phyloP scores from a whole-genome alignment of 2,329 filamentous ascomycete species.

The Exophiala alcalophila region DNA sequence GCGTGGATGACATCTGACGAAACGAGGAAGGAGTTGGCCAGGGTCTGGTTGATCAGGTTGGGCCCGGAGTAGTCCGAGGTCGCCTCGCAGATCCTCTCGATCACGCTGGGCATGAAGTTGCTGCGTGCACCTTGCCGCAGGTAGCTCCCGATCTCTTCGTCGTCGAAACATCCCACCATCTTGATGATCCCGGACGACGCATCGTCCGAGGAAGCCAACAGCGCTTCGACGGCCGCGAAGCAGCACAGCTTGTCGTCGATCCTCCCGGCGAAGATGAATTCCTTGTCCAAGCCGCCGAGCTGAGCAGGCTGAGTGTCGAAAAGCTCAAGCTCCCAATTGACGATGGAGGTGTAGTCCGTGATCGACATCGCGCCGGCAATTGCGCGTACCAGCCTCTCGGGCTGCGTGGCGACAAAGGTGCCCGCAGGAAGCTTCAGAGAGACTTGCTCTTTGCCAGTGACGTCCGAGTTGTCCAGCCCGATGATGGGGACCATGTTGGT shows the following conservation, averaged over 20 bases:
- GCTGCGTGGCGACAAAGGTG: conserved; percentile 79
- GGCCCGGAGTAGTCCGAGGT: conserved; percentile 42
- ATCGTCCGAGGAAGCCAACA: conserved; percentile 63
- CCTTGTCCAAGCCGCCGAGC: conserved; percentile 79
- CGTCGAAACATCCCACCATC: conserved; percentile 90
- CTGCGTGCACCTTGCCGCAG: conserved; percentile 84
- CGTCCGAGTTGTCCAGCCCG: conserved; percentile 72
- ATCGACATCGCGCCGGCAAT: conserved; percentile 78
- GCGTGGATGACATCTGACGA: conserved; percentile 93
- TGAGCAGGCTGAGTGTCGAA: conserved; percentile 86
- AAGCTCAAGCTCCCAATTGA: conserved; percentile 97
- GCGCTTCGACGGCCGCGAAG: conserved; percentile 81
- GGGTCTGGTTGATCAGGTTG: conserved; percentile 71
- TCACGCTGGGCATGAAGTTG: conserved; percentile 78
- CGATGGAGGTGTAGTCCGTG: conserved; percentile 67
- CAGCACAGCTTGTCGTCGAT: conserved; percentile 98
- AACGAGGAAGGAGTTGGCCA: conserved; percentile 87
- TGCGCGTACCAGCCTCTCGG: conserved; percentile 75
- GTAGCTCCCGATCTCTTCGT: conserved; percentile 91
- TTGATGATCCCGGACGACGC: conserved; percentile 66
- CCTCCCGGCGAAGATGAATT: conserved; percentile 91
- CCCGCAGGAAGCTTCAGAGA: conserved; percentile 46
- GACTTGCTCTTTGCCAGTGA: conserved; percentile 35
- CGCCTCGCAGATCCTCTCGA: conserved; percentile 74
- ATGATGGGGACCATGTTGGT: conserved; percentile 94